These are phyloP conservation scores for Suillus lakei DNA, from an alignment of 768 basidiomycete genomes.

Conservation along the genomic window DNA sequence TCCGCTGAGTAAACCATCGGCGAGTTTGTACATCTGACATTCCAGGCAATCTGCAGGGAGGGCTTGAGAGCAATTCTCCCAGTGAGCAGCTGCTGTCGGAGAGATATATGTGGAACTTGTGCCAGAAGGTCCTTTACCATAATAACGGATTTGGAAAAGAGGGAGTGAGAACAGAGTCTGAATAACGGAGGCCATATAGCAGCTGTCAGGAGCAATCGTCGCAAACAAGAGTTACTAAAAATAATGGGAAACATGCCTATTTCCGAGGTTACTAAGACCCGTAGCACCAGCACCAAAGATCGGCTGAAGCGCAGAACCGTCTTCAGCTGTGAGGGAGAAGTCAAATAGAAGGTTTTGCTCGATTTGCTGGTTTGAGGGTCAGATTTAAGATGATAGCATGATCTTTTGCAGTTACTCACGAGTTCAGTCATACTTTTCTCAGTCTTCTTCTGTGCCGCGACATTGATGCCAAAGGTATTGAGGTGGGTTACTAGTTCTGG, in stretches of 20 bases:
- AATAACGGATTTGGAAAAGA: constrained; percentile 77
- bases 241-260: constrained; percentile 56
- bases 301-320: constrained; percentile 86
- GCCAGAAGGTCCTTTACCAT: constrained; percentile 27
- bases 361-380: constrained; percentile 66
- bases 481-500: constrained; percentile 78
- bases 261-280: constrained; percentile 90
- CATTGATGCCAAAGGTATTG: constrained; percentile 84
- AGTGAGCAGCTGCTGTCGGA: constrained; percentile 54
- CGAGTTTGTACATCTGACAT: constrained; percentile 92
- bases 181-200: constrained; percentile 95
- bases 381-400: not conserved
- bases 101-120: constrained; percentile 15
- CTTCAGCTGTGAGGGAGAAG: constrained; percentile 86
- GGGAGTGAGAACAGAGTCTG: constrained; percentile 86
- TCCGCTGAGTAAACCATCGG: constrained; percentile 91
- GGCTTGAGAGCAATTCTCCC: constrained; percentile 60
- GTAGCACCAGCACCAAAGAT: constrained; percentile 90
- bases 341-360: constrained; percentile 96
- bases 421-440: constrained; percentile 98
- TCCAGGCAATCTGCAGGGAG: constrained; percentile 89
- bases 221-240: not conserved
- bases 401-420: constrained; percentile 45
- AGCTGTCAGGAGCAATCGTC: constrained; percentile 51
- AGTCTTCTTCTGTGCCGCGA: constrained; percentile 82